Percentiles rank a stretch among this genome's conserved stretches.
phyloP scores from a whole-genome alignment of 2,329 filamentous ascomycete species.

The Aspergillus melleus region DNA sequence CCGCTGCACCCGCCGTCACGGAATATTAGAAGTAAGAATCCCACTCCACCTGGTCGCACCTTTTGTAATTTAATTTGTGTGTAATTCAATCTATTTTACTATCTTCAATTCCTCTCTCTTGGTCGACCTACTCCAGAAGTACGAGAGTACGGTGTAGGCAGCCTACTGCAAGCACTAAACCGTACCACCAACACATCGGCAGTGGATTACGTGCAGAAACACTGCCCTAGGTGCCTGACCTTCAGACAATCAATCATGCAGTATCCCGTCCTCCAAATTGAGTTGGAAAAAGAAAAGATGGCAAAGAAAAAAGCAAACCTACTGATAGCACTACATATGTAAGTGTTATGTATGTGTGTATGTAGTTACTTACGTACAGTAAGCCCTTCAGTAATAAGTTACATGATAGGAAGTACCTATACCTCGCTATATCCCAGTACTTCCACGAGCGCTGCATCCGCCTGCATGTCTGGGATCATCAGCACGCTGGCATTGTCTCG shows the following conservation, averaged over 20 bases:
- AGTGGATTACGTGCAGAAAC: background rate
- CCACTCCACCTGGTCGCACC: too few species aligned
- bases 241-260: background rate
- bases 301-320: background rate
- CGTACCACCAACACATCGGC: background rate
- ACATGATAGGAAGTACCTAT: background rate
- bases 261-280: background rate
- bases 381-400: background rate
- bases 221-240: background rate
- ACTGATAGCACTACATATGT: background rate
- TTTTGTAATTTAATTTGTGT: background rate
- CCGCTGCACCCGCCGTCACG: background rate
- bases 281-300: background rate
- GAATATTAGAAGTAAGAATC: too few species aligned
- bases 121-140: too few species aligned
- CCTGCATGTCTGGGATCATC: constrained; percentile 7
- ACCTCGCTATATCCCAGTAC: background rate
- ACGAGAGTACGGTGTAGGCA: too few species aligned
- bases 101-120: background rate
- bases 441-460: constrained; percentile 13
- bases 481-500: constrained; percentile 1
- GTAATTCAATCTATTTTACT: background rate
- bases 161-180: too few species aligned
- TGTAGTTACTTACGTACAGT: too few species aligned
- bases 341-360: background rate